Percentiles rank a stretch among this genome's conserved stretches.
Conservation (phyloP, 192 early-diverging fungal species). For the Umbelopsis isabellina region DNA sequence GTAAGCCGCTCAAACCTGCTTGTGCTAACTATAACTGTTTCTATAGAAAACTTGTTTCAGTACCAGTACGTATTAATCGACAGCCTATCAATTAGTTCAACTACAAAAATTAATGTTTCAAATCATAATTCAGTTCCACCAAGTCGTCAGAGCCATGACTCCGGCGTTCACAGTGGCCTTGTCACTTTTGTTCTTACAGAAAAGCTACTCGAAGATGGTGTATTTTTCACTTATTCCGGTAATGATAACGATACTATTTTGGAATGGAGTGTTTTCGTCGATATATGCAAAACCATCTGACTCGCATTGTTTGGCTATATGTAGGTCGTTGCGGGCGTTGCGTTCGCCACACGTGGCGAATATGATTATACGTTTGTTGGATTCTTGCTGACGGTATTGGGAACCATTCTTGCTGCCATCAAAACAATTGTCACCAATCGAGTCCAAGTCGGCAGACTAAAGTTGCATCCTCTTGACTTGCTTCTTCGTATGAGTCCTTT, state of each 20-base stretch:
- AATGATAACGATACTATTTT: background rate
- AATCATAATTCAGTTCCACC: conserved; percentile 55
- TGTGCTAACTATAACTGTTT: conserved; percentile 1
- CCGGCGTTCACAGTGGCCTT: conserved; percentile 67
- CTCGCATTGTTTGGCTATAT: conserved; percentile 13
- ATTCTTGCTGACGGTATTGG: conserved; percentile 62
- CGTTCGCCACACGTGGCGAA: conserved; percentile 64
- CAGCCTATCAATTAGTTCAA: background rate
- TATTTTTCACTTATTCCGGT: conserved; percentile 54
- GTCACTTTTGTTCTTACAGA: conserved; percentile 41
- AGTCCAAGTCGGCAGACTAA: conserved; percentile 58
- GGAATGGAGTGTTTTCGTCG: background rate
- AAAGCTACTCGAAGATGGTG: conserved; percentile 41
- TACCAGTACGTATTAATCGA: background rate
- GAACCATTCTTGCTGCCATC: conserved; percentile 58
- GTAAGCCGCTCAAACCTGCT: background rate
- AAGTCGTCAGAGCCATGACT: conserved; percentile 70
- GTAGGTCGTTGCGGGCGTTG: conserved; percentile 55
- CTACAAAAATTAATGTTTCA: background rate
- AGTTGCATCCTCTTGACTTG: conserved; percentile 63
- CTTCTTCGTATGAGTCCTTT: conserved; percentile 53
- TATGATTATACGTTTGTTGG: conserved; percentile 51
- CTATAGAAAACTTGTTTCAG: conserved; percentile 3
- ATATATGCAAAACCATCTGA: conserved; percentile 35
- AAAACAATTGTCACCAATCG: conserved; percentile 69